Evolutionary conservation across 805 yeast genomes (phyloP).

Genomic region (Saccharomyces paradoxus): DNA sequence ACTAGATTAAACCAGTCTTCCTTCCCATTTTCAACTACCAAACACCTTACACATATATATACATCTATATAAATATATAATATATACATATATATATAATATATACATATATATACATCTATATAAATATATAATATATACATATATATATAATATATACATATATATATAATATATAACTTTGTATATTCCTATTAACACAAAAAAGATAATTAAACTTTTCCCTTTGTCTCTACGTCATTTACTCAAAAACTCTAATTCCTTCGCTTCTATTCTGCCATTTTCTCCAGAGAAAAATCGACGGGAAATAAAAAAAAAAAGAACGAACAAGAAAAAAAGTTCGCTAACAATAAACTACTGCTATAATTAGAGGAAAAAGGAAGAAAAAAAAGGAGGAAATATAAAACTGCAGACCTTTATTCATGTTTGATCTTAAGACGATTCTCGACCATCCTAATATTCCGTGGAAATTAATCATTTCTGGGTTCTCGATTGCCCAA

Average conservation of each 20-base stretch:
- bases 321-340: conserved; percentile 5
- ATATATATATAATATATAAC: no score
- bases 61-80: neutral
- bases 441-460: conserved; percentile 58
- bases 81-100: no score
- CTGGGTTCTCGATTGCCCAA: conserved; percentile 69
- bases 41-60: neutral
- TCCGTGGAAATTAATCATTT: conserved; percentile 71
- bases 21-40: neutral
- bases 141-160: no score
- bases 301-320: neutral
- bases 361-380: neutral
- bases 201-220: neutral
- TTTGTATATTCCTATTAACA: neutral
- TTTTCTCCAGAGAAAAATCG: neutral
- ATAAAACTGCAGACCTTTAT: neutral
- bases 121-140: no score
- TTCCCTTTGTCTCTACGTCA: neutral
- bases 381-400: conserved; percentile 10
- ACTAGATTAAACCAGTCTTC: no score
- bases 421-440: conserved; percentile 31
- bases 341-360: conserved; percentile 16
- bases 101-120: no score
- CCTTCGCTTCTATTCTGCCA: neutral
- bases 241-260: neutral